phyloP scores from a whole-genome alignment of 139 green algal genomes.

The Chlamydomonas incerta region DNA sequence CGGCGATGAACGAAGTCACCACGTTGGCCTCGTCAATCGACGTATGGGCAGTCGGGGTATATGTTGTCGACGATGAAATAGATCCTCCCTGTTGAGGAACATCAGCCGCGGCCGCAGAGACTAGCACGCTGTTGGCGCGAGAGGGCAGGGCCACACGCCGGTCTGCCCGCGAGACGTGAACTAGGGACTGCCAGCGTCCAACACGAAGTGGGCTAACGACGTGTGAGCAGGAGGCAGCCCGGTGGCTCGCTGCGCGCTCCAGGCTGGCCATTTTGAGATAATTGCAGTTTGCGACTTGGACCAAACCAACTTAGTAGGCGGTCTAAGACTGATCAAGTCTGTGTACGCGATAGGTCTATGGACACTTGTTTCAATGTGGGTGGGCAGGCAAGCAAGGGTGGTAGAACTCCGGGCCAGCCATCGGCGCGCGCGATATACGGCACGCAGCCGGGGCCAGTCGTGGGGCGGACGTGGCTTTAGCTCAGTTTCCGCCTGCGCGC shows the following conservation, averaged over 20 bases:
- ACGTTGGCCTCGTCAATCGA: constrained; percentile 44
- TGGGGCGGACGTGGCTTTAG: too few relatives aligned
- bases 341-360: too few relatives aligned
- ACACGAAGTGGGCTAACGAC: background rate
- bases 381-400: too few relatives aligned
- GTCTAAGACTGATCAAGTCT: too few relatives aligned
- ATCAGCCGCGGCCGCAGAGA: background rate
- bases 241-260: constrained; percentile 16
- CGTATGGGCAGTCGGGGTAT: background rate
- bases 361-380: too few relatives aligned
- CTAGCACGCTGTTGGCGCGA: background rate
- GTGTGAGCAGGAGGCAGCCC: constrained; percentile 26
- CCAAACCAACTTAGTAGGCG: too few relatives aligned
- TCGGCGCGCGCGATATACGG: too few relatives aligned
- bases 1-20: constrained; percentile 87
- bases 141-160: background rate
- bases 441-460: too few relatives aligned
- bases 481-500: too few relatives aligned
- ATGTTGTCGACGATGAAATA: background rate
- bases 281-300: too few relatives aligned
- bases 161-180: background rate
- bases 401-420: too few relatives aligned
- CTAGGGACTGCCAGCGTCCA: background rate
- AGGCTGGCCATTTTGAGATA: constrained; percentile 5
- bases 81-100: background rate